A percentile compares a stretch with the other conserved stretches of the same genome.
These are phyloP conservation scores for Blastobotrys serpentis DNA, from an alignment of 1,139 yeast genomes.

Conservation along the genomic window DNA sequence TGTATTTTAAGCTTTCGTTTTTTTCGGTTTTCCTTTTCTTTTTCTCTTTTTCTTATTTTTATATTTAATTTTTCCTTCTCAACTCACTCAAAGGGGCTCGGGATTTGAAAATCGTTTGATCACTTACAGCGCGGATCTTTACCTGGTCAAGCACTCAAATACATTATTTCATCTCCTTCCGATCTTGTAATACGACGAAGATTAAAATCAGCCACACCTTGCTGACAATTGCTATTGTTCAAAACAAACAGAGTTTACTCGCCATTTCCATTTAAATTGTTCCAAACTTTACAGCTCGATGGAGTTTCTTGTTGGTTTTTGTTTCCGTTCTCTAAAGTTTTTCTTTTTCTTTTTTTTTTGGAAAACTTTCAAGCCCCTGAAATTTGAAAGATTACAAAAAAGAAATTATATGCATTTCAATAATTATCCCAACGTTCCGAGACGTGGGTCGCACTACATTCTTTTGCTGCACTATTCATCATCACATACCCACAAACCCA, in stretches of 20 bases:
- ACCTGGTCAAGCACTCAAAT: background rate
- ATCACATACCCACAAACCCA: no score
- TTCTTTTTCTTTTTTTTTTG: background rate
- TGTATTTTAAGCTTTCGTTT: background rate
- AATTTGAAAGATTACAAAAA: background rate
- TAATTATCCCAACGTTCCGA: background rate
- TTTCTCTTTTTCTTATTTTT: no score
- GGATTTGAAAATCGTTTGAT: constrained; percentile 3
- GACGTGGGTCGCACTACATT: background rate
- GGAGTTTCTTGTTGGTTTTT: no score
- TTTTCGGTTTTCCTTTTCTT: no score
- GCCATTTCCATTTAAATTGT: background rate
- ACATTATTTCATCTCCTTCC: no score
- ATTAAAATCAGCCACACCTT: no score
- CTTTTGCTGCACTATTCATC: background rate
- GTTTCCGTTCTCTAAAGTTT: background rate
- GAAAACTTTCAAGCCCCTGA: background rate
- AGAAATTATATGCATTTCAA: background rate
- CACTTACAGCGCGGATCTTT: background rate
- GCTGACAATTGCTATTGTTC: no score
- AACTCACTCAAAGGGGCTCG: constrained; percentile 6
- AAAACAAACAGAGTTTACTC: no score
- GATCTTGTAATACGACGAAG: no score
- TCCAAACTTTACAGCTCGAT: no score
- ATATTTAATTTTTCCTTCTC: no score